Evolutionary conservation across 805 yeast genomes (phyloP).

Genomic region (Ogataea nakhonphanomensis): DNA sequence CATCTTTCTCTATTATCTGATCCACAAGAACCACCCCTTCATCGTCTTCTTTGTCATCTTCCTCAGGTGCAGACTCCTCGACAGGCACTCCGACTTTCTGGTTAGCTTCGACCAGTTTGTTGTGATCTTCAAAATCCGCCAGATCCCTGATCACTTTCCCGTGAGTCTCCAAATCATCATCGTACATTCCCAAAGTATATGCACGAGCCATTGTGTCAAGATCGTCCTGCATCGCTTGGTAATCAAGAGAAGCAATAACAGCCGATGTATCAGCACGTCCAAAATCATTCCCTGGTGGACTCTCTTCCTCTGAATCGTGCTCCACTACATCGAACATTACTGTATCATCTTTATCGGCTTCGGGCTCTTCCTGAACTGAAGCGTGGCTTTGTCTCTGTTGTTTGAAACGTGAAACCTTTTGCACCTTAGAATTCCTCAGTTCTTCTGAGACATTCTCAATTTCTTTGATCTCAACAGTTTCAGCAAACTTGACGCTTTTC

Average conservation of each 20-base stretch:
- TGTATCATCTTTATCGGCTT: conserved; percentile 7
- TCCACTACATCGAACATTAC: conserved; percentile 20
- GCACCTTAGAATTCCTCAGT: conserved; percentile 30
- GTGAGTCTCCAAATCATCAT: conserved; percentile 53
- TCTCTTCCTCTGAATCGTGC: background rate
- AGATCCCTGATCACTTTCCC: conserved; percentile 54
- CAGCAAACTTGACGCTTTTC: conserved; percentile 55
- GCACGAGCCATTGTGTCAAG: conserved; percentile 59
- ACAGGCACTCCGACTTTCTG: conserved; percentile 16
- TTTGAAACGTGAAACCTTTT: conserved; percentile 19
- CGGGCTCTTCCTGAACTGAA: conserved; percentile 11
- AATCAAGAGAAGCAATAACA: conserved; percentile 36
- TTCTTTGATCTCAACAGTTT: conserved; percentile 52
- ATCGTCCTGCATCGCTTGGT: conserved; percentile 39
- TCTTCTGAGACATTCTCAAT: conserved; percentile 55
- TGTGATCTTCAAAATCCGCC: conserved; percentile 52
- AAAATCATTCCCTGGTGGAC: background rate
- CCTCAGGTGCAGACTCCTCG: conserved; percentile 22
- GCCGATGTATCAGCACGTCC: background rate
- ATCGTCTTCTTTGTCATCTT: conserved; percentile 31
- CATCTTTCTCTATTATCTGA: conserved; percentile 42
- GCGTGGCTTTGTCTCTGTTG: conserved; percentile 23
- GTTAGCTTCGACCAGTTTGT: conserved; percentile 42
- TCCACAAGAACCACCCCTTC: conserved; percentile 41
- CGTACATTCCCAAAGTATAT: conserved; percentile 56